A percentile compares a stretch with the other conserved stretches of the same genome.
phyloP scores from a whole-genome alignment of 1,139 yeast genomes.

The Suhomyces yuchorum region DNA sequence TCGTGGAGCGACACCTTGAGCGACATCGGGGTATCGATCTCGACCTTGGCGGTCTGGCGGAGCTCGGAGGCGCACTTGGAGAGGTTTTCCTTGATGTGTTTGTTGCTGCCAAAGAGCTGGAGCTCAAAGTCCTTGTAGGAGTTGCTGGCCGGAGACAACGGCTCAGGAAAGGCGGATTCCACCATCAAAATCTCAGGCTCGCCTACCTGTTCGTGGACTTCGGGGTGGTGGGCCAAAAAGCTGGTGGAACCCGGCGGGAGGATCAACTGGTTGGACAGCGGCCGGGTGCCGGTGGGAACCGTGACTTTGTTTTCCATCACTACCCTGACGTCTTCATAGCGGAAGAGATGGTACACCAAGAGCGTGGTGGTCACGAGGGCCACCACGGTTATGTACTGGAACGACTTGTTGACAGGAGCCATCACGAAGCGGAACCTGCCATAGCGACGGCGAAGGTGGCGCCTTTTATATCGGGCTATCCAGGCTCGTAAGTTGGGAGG shows the following conservation, averaged over 20 bases:
- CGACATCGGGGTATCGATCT: conserved; percentile 12
- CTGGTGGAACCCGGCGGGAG: conserved; percentile 5
- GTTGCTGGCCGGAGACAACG: conserved; percentile 4
- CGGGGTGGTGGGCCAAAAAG: conserved; percentile 4
- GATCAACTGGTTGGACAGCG: conserved; percentile 1
- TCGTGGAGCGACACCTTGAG: conserved; percentile 13
- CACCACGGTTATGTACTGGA: conserved; percentile 7
- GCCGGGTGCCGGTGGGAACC: background rate
- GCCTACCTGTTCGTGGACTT: background rate
- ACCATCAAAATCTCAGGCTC: background rate
- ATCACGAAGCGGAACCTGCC: background rate
- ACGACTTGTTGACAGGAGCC: conserved; percentile 4
- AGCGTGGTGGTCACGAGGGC: conserved; percentile 10
- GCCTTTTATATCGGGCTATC: background rate
- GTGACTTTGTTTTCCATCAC: background rate
- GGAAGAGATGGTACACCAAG: conserved; percentile 8
- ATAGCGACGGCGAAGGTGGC: background rate
- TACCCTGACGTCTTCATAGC: conserved; percentile 6
- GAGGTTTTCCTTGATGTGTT: conserved; percentile 12
- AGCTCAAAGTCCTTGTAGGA: conserved; percentile 10
- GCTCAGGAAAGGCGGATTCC: conserved; percentile 1
- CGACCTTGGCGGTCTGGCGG: conserved; percentile 7
- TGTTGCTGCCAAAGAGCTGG: conserved; percentile 12
- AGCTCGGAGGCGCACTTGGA: conserved; percentile 12
- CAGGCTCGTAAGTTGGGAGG: background rate